Conservation (phyloP, 176 grass and related monocot species). For the Ensete ventricosum region DNA sequence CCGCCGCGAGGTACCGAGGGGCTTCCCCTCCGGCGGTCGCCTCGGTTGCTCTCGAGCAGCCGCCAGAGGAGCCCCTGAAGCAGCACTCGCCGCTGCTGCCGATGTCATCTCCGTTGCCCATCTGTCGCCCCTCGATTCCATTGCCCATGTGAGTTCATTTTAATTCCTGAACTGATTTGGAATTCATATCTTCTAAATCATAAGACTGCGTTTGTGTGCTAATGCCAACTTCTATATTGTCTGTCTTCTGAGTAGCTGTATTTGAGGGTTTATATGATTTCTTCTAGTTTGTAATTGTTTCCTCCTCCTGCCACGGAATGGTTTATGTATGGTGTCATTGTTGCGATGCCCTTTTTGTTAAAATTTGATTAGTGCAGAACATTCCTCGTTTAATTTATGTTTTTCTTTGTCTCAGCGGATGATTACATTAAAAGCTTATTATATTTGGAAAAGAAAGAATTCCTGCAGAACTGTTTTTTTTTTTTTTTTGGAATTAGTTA, state of each 20-base stretch:
- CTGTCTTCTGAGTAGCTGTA: neutral
- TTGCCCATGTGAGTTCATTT: neutral
- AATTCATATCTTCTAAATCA: neutral
- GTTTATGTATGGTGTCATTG: neutral
- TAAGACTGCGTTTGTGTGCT: neutral
- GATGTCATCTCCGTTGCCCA: slow-evolving; percentile 12
- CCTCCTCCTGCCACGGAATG: no score
- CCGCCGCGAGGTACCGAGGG: slow-evolving; percentile 35
- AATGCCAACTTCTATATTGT: neutral
- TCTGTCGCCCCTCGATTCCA: neutral
- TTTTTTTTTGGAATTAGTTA: neutral
- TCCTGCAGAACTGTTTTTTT: no score
- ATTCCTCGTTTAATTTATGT: neutral
- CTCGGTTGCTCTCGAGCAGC: slow-evolving; percentile 47
- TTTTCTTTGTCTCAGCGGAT: neutral
- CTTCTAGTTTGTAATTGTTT: neutral
- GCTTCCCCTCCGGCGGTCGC: slow-evolving; percentile 34
- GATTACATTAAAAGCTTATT: neutral
- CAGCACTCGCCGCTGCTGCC: neutral
- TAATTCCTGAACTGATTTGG: neutral
- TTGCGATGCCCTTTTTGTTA: neutral
- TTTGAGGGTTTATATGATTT: neutral
- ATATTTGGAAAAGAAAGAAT: neutral
- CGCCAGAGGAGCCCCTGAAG: slow-evolving; percentile 17
- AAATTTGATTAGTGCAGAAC: neutral